Evolutionary conservation across 2,329 filamentous ascomycete species (phyloP).

Genomic region (Cryphonectria parasitica): DNA sequence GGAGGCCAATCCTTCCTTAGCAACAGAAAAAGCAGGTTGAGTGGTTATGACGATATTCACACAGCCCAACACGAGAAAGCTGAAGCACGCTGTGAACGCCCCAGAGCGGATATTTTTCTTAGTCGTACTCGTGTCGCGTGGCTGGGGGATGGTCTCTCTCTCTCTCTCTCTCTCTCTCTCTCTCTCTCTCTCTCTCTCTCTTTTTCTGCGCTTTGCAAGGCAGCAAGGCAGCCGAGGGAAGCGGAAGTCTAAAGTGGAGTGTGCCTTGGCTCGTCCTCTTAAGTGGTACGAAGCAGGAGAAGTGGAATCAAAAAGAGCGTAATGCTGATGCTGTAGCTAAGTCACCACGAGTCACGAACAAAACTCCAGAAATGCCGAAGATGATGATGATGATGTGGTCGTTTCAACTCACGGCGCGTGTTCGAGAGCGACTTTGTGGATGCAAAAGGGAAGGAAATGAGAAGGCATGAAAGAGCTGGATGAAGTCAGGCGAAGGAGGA

Average conservation of each 20-base stretch:
- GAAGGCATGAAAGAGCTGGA: not conserved
- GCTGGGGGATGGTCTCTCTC: conserved; percentile 21
- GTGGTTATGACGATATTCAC: not conserved
- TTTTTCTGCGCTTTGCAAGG: conserved; percentile 8
- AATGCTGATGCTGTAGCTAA: conserved; percentile 10
- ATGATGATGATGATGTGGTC: not conserved
- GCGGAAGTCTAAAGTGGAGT: not conserved
- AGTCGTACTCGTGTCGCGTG: conserved; percentile 15
- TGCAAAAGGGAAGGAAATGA: conserved; percentile 6
- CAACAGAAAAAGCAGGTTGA: not conserved
- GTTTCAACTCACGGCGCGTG: conserved; percentile 8
- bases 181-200: not conserved
- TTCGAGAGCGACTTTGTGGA: not conserved
- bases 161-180: not conserved
- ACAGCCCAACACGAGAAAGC: not conserved
- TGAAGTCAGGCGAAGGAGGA: conserved; percentile 3
- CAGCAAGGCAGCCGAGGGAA: conserved; percentile 15
- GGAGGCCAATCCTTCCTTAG: not conserved
- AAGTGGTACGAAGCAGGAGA: conserved; percentile 14
- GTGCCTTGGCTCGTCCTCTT: not conserved
- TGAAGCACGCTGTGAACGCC: not conserved
- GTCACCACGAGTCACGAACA: conserved; percentile 1
- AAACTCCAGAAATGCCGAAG: conserved; percentile 15
- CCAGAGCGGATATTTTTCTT: not conserved
- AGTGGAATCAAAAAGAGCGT: conserved; percentile 17